Percentiles rank a stretch among this genome's conserved stretches.
These are phyloP conservation scores for Entomophthora muscae DNA, from an alignment of 371 early-diverging fungal species.

Conservation along the genomic window DNA sequence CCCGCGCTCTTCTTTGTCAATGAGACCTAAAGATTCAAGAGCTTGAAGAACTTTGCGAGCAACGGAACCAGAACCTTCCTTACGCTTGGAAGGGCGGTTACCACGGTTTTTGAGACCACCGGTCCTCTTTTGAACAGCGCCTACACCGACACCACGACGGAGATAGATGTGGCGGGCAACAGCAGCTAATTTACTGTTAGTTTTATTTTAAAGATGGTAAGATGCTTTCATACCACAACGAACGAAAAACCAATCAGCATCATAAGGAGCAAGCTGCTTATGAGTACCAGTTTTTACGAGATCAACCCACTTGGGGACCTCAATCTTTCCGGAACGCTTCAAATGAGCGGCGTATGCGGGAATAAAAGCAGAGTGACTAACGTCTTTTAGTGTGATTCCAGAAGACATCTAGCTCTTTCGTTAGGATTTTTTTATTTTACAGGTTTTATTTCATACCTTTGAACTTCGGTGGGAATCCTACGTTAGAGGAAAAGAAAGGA, in stretches of 20 bases:
- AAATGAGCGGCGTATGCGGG: conserved; percentile 95
- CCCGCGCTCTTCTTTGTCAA: conserved; percentile 81
- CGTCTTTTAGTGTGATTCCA: conserved; percentile 94
- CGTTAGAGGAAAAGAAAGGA: background rate
- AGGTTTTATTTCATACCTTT: background rate
- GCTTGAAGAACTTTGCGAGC: conserved; percentile 91
- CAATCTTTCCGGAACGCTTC: conserved; percentile 94
- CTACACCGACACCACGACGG: conserved; percentile 83
- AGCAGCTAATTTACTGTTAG: conserved; percentile 62
- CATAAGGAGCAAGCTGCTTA: conserved; percentile 94
- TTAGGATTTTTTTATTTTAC: background rate
- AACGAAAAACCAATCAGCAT: conserved; percentile 97
- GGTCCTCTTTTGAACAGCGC: conserved; percentile 82
- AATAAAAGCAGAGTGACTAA: conserved; percentile 85
- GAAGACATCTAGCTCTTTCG: background rate
- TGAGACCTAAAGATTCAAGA: conserved; percentile 91
- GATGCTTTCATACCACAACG: conserved; percentile 60
- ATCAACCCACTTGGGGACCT: conserved; percentile 96
- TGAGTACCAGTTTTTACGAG: conserved; percentile 90
- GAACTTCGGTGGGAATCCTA: background rate
- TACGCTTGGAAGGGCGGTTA: conserved; percentile 80
- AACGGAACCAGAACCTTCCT: conserved; percentile 74
- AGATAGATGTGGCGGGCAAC: conserved; percentile 97
- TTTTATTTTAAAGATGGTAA: background rate
- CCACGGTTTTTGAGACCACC: conserved; percentile 91